Percentiles rank a stretch among this genome's conserved stretches.
phyloP scores from a whole-genome alignment of 2,329 filamentous ascomycete genomes.

The Eutypa lata region DNA sequence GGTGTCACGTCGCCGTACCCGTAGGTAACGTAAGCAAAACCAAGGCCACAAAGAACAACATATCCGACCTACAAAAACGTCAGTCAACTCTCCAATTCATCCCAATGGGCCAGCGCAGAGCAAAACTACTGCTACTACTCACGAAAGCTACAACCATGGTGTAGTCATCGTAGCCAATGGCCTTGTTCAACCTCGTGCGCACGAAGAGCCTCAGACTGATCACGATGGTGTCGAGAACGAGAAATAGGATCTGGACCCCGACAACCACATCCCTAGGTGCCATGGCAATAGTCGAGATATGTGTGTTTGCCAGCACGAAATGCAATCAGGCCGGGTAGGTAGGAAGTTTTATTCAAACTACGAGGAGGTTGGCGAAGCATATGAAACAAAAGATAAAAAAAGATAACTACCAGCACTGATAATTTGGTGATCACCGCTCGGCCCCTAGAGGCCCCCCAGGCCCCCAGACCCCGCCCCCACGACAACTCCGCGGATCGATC shows the following conservation, averaged over 20 bases:
- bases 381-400: no score
- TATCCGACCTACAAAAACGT: not conserved
- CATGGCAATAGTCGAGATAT: not conserved
- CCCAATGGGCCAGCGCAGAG: no score
- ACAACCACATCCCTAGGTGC: not conserved
- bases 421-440: no score
- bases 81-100: not conserved
- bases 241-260: not conserved
- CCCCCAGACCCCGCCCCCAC: no score
- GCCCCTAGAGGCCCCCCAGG: no score
- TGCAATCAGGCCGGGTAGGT: no score
- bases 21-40: not conserved
- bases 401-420: no score
- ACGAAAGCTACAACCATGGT: not conserved
- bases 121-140: not conserved
- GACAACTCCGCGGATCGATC: no score
- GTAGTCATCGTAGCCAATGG: not conserved
- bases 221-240: not conserved
- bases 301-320: no score
- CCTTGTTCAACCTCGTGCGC: not conserved
- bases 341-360: no score
- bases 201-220: not conserved
- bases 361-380: no score
- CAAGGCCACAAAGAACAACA: not conserved
- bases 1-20: not conserved